These are phyloP conservation scores for Fusarium oxysporum DNA, from an alignment of 2,329 filamentous ascomycete species.

Conservation along the genomic window DNA sequence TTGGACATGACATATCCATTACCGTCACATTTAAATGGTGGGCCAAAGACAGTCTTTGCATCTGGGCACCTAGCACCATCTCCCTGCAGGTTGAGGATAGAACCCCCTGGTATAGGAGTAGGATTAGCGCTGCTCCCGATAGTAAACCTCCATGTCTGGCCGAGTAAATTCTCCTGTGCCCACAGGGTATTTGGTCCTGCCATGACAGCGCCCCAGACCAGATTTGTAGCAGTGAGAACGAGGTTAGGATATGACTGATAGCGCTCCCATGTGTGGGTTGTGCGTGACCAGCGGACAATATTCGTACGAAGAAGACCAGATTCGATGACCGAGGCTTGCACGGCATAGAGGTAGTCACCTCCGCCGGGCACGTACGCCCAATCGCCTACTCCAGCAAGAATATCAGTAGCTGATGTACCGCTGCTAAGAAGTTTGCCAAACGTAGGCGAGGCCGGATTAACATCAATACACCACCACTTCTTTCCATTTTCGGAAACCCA, in stretches of 20 bases:
- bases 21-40: not conserved
- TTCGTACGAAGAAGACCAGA: conserved; percentile 12
- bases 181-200: not conserved
- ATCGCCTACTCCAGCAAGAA: not conserved
- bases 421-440: conserved; percentile 1
- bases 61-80: conserved; percentile 30
- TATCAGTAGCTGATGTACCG: not conserved
- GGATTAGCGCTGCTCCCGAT: not conserved
- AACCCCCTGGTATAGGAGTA: not conserved
- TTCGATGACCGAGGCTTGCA: conserved; percentile 2
- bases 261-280: conserved; percentile 10
- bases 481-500: conserved; percentile 7
- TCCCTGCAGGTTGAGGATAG: conserved; percentile 7
- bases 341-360: conserved; percentile 6
- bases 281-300: conserved; percentile 20
- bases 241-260: conserved; percentile 1
- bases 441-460: not conserved
- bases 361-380: conserved; percentile 10
- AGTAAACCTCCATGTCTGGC: conserved; percentile 18
- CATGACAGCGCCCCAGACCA: conserved; percentile 12
- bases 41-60: not conserved
- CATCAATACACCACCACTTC: conserved; percentile 9
- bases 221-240: not conserved
- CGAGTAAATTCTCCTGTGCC: conserved; percentile 18
- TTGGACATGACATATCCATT: not conserved